Conservation (phyloP, 176 grass and related monocot species). For the Aegilops speltoides region DNA sequence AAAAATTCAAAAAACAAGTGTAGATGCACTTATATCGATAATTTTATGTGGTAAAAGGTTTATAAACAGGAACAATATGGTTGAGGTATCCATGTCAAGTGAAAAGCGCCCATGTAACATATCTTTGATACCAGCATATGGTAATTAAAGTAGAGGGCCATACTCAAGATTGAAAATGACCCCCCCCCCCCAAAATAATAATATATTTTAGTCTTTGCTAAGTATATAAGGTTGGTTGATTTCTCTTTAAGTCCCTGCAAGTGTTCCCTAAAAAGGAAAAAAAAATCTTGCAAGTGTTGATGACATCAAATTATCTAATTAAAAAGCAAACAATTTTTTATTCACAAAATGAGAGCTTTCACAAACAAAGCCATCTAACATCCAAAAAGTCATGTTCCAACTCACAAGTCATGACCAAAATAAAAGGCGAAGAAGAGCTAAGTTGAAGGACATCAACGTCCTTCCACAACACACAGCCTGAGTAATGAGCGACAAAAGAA, state of each 20-base stretch:
- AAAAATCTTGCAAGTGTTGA: background rate
- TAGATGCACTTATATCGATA: background rate
- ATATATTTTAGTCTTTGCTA: background rate
- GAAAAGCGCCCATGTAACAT: background rate
- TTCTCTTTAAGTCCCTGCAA: background rate
- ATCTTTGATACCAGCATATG: background rate
- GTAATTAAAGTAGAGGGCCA: constrained; percentile 1
- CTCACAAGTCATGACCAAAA: background rate
- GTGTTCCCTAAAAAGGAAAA: too few relatives aligned
- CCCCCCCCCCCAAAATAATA: background rate
- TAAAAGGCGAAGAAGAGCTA: background rate
- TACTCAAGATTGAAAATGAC: background rate
- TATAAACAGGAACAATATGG: background rate
- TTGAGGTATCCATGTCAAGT: background rate
- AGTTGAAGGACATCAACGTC: background rate
- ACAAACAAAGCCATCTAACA: background rate
- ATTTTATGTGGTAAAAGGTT: background rate
- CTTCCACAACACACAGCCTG: background rate
- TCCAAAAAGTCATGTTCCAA: background rate
- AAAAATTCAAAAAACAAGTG: background rate
- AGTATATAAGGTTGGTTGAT: background rate
- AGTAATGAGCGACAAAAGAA: background rate
- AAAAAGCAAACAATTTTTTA: too few relatives aligned
- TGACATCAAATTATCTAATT: background rate
- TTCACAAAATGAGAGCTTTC: background rate